These are phyloP conservation scores for Pythium pectinolyticum DNA, from an alignment of 352 stramenopile genomes.

Conservation along the genomic window DNA sequence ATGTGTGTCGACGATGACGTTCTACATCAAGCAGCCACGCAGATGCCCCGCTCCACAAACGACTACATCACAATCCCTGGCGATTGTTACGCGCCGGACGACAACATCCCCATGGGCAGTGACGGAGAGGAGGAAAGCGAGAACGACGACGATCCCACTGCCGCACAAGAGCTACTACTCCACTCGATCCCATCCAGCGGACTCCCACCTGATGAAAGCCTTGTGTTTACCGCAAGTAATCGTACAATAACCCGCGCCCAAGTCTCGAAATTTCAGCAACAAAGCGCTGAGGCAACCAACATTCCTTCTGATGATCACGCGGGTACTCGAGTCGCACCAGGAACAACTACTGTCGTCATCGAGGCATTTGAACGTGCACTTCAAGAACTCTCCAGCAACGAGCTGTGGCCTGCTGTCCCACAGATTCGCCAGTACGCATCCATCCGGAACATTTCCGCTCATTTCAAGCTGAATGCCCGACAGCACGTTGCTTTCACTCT, in stretches of 20 bases:
- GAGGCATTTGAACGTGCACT: not conserved
- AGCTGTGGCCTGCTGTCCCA: not conserved
- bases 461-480: not conserved
- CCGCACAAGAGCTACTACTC: not conserved
- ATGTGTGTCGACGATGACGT: constrained; percentile 4
- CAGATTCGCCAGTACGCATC: not conserved
- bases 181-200: not conserved
- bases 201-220: no score
- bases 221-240: no score
- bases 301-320: no score
- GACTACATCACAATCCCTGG: not conserved
- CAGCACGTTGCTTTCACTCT: constrained; percentile 14
- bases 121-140: not conserved
- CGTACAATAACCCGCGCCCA: not conserved
- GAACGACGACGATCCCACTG: no score
- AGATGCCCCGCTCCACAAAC: not conserved
- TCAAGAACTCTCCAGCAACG: not conserved
- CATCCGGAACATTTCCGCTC: not conserved
- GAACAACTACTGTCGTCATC: not conserved
- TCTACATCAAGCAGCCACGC: not conserved
- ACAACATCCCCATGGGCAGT: not conserved
- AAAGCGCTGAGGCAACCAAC: no score
- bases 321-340: not conserved
- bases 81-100: no score
- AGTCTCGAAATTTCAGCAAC: not conserved